Evolutionary conservation across 257 asterid species (phyloP).

Genomic region (Gentiana straminea): DNA sequence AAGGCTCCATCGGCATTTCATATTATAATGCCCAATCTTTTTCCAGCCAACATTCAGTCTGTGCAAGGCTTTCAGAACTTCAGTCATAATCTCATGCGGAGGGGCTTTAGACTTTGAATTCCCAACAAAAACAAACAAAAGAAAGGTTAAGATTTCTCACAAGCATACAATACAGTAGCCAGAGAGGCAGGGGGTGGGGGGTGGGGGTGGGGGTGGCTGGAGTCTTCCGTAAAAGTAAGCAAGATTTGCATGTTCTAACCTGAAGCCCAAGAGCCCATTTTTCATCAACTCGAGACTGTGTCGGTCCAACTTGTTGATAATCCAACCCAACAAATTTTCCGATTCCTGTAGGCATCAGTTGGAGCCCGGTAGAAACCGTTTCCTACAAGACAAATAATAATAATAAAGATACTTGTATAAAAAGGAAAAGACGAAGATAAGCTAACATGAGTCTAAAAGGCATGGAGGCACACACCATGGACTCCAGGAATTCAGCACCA

Average conservation of each 20-base stretch:
- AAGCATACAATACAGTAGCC: not conserved
- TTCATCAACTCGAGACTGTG: constrained; percentile 52
- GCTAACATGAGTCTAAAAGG: not conserved
- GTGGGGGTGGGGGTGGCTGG: not conserved
- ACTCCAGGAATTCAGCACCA: constrained; percentile 87
- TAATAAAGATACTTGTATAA: too few relatives aligned
- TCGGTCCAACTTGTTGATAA: constrained; percentile 49
- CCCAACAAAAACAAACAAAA: constrained; percentile 9
- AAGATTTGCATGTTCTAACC: constrained; percentile 33
- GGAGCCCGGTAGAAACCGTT: constrained; percentile 30
- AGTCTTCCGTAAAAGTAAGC: not conserved
- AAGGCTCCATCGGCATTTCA: constrained; percentile 82
- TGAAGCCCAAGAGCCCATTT: constrained; percentile 99
- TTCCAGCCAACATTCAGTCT: constrained; percentile 75
- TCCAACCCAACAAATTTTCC: constrained; percentile 60
- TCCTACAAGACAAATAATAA: constrained; percentile 26
- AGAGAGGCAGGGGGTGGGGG: not conserved
- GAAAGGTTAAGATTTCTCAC: not conserved
- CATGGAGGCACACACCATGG: constrained; percentile 31
- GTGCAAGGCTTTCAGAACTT: constrained; percentile 83
- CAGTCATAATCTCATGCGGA: constrained; percentile 92
- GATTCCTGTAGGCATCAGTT: constrained; percentile 31
- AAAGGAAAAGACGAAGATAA: constrained; percentile 1
- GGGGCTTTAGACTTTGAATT: constrained; percentile 66
- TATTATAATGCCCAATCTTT: constrained; percentile 80